Base-by-base conservation (phyloP, 805 yeast genomes). In the Alloascoidea hylecoeti region DNA sequence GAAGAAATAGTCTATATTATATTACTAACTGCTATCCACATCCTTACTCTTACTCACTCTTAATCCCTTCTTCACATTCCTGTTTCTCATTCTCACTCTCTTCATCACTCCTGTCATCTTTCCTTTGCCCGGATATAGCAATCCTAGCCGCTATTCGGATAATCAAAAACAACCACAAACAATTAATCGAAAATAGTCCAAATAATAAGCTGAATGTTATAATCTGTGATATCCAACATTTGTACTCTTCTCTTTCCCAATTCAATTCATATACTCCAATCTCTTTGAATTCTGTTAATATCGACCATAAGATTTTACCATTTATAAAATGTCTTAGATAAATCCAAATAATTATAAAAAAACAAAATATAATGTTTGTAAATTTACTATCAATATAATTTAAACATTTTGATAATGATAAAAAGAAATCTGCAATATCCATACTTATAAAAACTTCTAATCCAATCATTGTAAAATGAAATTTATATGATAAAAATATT, bases 381-480 rank as follows among this genome's bases (percentile, higher is more conserved):
- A 72, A 43, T 1, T 61, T 48, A 1, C 81, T 72, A 44, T 78
- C 75, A 42, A 82, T 50, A 49, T 82, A 82, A 53, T 78, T 80
- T 40, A 78, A 53, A 9, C 78, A 69, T 52, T 82, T 82, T 13
- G 89, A 78, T 2, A 64, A 47, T 1, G 88, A 72, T 43, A 82
- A 62, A 55, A 81, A 78, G 55, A 78, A 75, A 58, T 82, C 94
- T 5, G 88, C 78, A 23, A 81, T 66, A 57, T 82, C 94, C 94
- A 82, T 82, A 15, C 92, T 78, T 44, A 82, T 67, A 49, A 78
- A 82, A 39, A 82, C 68, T 12, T 75, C 76, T 17, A 82, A 52
- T 4, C 94, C 94, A 71, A 82, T 81, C 71, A 84, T 80, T 3
- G 88, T 77, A 61, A 78, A 82, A 55, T 82, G 86, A 62, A 82